phyloP scores from a whole-genome alignment of 1,284 basidiomycete species.

The Trametes polyzona region DNA sequence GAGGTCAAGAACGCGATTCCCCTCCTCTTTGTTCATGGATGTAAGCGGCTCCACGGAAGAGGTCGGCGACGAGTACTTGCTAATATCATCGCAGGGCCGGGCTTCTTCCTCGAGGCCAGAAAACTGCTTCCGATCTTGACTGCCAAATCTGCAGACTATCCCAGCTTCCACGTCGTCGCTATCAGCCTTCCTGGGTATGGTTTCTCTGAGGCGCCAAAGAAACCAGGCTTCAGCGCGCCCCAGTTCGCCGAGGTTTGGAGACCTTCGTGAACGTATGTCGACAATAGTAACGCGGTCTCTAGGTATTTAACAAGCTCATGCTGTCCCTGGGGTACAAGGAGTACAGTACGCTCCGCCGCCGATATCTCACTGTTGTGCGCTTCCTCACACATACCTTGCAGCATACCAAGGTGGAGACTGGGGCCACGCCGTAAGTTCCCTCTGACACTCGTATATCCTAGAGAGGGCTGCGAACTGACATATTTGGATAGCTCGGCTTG shows the following conservation, averaged over 20 bases:
- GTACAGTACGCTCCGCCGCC: slow-evolving; percentile 42
- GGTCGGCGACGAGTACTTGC: too few species aligned
- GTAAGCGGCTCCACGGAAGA: too few species aligned
- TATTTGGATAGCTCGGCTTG: slow-evolving; percentile 35
- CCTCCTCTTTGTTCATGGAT: too few species aligned
- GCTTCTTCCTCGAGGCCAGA: slow-evolving; percentile 47
- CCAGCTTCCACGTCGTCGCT: slow-evolving; percentile 50
- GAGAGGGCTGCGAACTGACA: too few species aligned
- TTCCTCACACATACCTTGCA: slow-evolving; percentile 11
- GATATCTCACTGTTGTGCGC: not conserved
- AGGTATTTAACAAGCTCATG: slow-evolving; percentile 52
- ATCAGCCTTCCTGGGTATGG: slow-evolving; percentile 48
- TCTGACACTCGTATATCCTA: not conserved
- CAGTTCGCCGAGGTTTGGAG: slow-evolving; percentile 20
- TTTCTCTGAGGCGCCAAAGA: slow-evolving; percentile 39
- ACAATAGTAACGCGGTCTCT: not conserved
- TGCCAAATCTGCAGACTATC: slow-evolving; percentile 28
- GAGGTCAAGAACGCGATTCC: too few species aligned
- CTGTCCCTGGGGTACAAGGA: slow-evolving; percentile 48
- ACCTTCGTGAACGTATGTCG: not conserved
- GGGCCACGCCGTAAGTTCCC: slow-evolving; percentile 40
- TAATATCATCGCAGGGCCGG: too few species aligned
- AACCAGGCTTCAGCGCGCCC: slow-evolving; percentile 37
- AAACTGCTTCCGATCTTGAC: slow-evolving; percentile 38
- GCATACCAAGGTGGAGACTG: slow-evolving; percentile 52